Evolutionary conservation across 1,284 basidiomycete genomes (phyloP), one percentile per base, ranked within the genome.

Genomic region (Sporisorium graminicola): DNA sequence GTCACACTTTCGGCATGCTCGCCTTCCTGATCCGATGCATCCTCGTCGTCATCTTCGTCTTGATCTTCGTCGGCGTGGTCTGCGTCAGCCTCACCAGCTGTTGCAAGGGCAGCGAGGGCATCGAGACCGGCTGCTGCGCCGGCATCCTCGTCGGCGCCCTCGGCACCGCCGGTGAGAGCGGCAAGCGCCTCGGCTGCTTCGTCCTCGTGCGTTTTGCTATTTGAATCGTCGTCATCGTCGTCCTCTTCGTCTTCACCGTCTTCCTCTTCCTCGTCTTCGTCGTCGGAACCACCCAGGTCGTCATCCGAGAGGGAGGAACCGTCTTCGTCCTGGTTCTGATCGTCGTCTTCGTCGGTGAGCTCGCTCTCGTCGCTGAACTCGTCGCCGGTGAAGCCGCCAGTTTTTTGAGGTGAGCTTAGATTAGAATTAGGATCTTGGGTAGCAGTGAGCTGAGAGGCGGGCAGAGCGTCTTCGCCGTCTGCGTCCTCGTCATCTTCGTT

Each of bases 291-390:
- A 20, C 74, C 74, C 14, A 76, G 61, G 33, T 76, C 74, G 37
- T 76, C 74, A 35, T 76, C 74, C 8, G 67, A 71, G 18, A 71
- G 62, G 1, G 73, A 75, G 3, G 73, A 75, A 6, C 37, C 70
- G 29, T 77, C 75, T 35, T 74, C 75, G 37, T 74, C 71, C 37
- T 72, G 62, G 59, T 73, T 65, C 44, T 75, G 65, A 29, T 77
- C 74, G 31, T 77, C 74, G 5, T 77, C 74, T 35, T 78, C 74
- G 55, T 78, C 77, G 24, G 77, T 78, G 52, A 78, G 73, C 40
- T 82, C 80, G 66, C 80, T 82, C 49, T 80, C 80, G 56, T 71
- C 77, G 57, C 79, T 80, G 58, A 82, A 70, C 50, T 75, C 78
- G 62, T 80, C 75, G 42, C 64, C 72, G 33, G 77, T 75, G 58